Base-by-base conservation (phyloP, 768 basidiomycete species). In the Suillus clintonianus region DNA sequence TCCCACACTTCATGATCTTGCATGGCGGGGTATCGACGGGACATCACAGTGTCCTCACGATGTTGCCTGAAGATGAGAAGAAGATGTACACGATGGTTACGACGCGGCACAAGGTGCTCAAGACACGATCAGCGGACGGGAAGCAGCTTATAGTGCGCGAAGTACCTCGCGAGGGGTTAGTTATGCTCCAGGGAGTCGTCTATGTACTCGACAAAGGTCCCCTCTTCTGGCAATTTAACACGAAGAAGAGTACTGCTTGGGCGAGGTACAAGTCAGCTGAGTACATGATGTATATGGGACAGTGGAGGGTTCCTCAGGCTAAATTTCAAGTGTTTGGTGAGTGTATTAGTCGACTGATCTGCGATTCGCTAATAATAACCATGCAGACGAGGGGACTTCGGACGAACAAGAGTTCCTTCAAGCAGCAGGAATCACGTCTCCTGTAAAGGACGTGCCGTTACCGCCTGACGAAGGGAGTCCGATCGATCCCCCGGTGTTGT, bases 261-360 rank as follows among this genome's bases (percentile, higher is more conserved):
- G 86, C 88, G 67, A 80, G 81, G 41, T 88, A 84, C 74, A 85
- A 83, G 68, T 85, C 87, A 11, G 86, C 84, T 24, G 85, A 89
- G 67, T 88, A 88, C 74, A 83, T 81, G 4, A 80, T 79, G 67
- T 77, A 69, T 32, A 69, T 88, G 13, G 78, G 79, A 5, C 75
- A 78, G 56, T 77, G 77, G 10, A 75, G 85, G 27, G 71, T 79
- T 57, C 76, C 81, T 39, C 73, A 76, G 58, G 76, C 80, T 66
- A 76, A 84, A 30, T 71, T 83, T 13, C 76, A 76, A 14, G 85
- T 86, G 14, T 87, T 78, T 62, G 86, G 86, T 83, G 37, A 62
- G 80, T 72, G 30, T 2, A 6, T 55, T 34, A 5, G 17, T 55
- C 42, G 43, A 30, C 19, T n/a, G 4, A 27, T 17, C 9, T 47